Percentiles rank a stretch among this genome's conserved stretches.
phyloP scores from a whole-genome alignment of 164 flowering plant genomes.

The Tinospora cordifolia region DNA sequence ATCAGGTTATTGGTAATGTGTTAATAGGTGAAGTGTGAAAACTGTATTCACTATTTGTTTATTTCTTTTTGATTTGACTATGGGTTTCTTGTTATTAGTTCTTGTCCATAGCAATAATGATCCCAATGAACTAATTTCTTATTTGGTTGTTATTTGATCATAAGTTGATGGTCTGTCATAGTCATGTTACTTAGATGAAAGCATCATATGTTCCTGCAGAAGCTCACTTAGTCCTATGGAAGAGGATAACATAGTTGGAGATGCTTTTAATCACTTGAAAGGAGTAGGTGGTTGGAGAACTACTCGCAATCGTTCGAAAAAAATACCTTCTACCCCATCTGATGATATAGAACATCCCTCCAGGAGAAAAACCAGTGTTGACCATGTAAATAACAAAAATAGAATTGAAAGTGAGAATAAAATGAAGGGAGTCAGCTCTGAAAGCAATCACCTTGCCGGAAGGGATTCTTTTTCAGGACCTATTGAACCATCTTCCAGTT shows the following conservation, averaged over 20 bases:
- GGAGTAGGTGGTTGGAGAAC: conserved; percentile 50
- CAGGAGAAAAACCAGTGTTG: conserved; percentile 13
- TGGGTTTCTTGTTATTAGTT: background rate
- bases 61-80: background rate
- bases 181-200: background rate
- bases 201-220: conserved; percentile 20
- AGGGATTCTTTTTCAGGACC: conserved; percentile 8
- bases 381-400: conserved; percentile 5
- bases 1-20: no score
- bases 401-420: conserved; percentile 13
- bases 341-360: conserved; percentile 16
- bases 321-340: conserved; percentile 15
- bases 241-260: conserved; percentile 20
- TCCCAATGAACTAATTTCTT: background rate
- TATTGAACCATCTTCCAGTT: conserved; percentile 18
- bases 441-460: conserved; percentile 14
- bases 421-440: conserved; percentile 6
- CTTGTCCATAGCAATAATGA: background rate
- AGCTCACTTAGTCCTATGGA: conserved; percentile 16
- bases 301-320: conserved; percentile 34
- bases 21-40: no score
- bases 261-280: conserved; percentile 21
- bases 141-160: background rate
- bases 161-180: background rate
- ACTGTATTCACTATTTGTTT: background rate